Evolutionary conservation across 441 rosid genomes (phyloP).

Genomic region (Populus hybrid): DNA sequence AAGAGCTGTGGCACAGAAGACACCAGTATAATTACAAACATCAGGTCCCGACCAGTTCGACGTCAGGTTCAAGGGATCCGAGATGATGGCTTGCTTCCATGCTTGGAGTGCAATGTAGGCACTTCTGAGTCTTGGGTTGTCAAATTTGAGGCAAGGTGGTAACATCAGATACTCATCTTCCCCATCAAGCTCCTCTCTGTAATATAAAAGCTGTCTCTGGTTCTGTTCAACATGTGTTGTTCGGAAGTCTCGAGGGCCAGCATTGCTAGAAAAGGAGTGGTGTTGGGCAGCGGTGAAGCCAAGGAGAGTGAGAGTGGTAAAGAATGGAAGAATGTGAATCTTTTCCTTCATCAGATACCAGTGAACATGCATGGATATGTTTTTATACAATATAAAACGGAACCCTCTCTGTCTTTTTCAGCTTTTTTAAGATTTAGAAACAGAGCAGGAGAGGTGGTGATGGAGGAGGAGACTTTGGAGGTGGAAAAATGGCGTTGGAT

Average conservation of each 20-base stretch:
- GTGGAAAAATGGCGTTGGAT: background rate
- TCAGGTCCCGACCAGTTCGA: constrained; percentile 62
- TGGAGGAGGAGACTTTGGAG: background rate
- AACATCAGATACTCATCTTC: constrained; percentile 51
- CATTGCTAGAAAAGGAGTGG: constrained; percentile 16
- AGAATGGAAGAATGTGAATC: constrained; percentile 8
- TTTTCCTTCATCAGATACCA: constrained; percentile 27
- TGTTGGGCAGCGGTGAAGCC: constrained; percentile 18
- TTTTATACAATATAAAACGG: background rate
- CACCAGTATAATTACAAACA: constrained; percentile 62
- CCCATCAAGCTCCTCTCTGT: constrained; percentile 55
- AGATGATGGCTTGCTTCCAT: constrained; percentile 78
- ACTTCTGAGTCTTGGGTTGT: constrained; percentile 49
- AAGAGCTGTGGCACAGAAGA: constrained; percentile 56
- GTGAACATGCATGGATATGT: background rate
- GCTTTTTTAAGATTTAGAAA: background rate
- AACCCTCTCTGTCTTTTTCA: background rate
- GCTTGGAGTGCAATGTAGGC: constrained; percentile 91
- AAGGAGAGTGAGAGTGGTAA: constrained; percentile 16
- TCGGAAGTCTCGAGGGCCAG: constrained; percentile 8
- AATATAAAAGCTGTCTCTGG: constrained; percentile 49
- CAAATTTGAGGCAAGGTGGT: constrained; percentile 54
- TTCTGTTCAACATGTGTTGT: constrained; percentile 12
- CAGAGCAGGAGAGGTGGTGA: background rate
- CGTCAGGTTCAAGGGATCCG: constrained; percentile 72